These are phyloP conservation scores for Flaveria bidentis DNA, from an alignment of 129 eudicot species.

Conservation along the genomic window DNA sequence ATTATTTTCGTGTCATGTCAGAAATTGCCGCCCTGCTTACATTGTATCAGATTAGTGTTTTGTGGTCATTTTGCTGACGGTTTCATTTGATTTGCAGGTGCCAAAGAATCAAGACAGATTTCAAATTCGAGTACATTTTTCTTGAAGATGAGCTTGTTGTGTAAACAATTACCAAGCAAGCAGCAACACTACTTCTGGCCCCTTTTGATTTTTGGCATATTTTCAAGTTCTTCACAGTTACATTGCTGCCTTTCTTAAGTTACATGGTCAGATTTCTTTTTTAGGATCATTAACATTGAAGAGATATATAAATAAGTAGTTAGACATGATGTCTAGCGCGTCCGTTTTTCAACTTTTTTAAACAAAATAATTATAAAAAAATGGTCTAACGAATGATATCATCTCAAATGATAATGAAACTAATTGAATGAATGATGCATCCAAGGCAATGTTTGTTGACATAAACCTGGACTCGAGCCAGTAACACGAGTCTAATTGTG, in stretches of 20 bases:
- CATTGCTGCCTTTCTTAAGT: not conserved
- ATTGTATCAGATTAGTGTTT: not conserved
- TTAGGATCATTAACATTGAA: not conserved
- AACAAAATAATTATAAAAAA: not conserved
- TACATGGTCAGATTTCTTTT: conserved; percentile 6
- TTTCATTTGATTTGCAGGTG: conserved; percentile 56
- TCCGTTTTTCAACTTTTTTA: not conserved
- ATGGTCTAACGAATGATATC: no score
- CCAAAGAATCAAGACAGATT: conserved; percentile 87
- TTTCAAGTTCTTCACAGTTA: conserved; percentile 1
- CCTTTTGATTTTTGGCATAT: not conserved
- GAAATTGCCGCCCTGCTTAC: no score
- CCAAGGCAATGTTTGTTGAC: no score
- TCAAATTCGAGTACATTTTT: conserved; percentile 87
- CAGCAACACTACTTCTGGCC: not conserved
- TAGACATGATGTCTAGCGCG: not conserved
- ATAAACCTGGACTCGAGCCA: no score
- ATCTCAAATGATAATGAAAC: no score
- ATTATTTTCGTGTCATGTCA: no score
- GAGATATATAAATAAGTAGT: conserved; percentile 14
- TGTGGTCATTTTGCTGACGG: not conserved
- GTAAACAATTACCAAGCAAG: conserved; percentile 36
- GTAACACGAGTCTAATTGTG: no score
- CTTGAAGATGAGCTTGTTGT: conserved; percentile 89
- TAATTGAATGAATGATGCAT: no score